Evolutionary conservation across 768 basidiomycete genomes (phyloP), one percentile per base, ranked within the genome.

Genomic region (Mycena olivaceomarginata): DNA sequence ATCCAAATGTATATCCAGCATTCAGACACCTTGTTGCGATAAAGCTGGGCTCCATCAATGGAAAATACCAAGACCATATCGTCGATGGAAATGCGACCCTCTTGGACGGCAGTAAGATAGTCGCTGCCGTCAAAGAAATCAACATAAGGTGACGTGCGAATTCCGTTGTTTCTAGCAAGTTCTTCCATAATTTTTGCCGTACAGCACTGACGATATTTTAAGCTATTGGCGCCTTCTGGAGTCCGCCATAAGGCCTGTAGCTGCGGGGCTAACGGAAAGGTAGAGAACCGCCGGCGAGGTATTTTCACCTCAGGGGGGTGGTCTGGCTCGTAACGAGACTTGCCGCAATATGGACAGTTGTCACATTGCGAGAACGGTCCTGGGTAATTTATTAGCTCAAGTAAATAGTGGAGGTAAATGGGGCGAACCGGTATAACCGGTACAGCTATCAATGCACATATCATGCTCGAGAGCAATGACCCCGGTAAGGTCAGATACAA

Each of bases 361-460:
- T 85, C 80, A 0, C 82, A 65, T 1, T 83, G 40, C 4, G 69
- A 64, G 25, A 82, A 87, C 0, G 86, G 87, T 18, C 62, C 87
- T 25, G 25, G 25, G 25, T 25, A 25, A 25, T 25, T 25, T 25
- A 25, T 25, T 25, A 25, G 25, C 25, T 1, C 25, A 25, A 25
- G 25, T 25, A 25, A 25, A 25, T 25, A 25, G 25, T 25, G 25
- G 25, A 25, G 25, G 25, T 25, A 25, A 25, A 25, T 25, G 25
- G 25, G 25, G 25, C 2, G 25, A 25, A 25, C 25, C 25, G 0
- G 86, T 88, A 68, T 82, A 91, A 0, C 85, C 86, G n/a, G 83
- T 40, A 74, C 90, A 91, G 0, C 83, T 82, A 6, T 89, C 84
- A 1, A 82, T 74, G 56, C 90, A 91, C 88, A 90, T 91, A 71